Evolutionary conservation across 2,329 filamentous ascomycete species (phyloP).

Genomic region (Aspergillus sp.): DNA sequence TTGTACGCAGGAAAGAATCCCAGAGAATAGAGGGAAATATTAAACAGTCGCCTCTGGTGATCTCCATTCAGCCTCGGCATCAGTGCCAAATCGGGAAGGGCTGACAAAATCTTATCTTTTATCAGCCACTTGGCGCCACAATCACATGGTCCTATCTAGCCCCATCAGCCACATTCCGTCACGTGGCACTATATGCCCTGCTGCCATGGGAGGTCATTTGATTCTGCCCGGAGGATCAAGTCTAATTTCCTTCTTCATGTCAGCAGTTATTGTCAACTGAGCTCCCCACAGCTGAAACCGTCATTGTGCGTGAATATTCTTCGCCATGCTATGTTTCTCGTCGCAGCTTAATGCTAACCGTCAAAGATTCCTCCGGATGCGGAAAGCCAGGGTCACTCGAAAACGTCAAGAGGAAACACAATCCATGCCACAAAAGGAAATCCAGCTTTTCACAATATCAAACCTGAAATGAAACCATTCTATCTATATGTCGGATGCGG

Average conservation of each 20-base stretch:
- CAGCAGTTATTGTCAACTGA: neutral
- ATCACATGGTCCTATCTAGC: neutral
- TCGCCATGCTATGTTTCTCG: neutral
- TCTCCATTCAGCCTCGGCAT: slow-evolving; percentile 10
- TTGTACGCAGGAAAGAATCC: neutral
- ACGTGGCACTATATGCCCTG: neutral
- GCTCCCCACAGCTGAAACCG: neutral
- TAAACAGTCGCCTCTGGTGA: neutral
- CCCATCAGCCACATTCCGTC: neutral
- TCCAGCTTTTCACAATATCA: neutral
- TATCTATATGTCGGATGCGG: neutral
- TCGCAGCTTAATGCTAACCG: neutral
- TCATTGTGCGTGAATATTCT: neutral
- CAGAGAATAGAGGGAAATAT: neutral
- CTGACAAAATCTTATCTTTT: slow-evolving; percentile 5
- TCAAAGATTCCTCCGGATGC: slow-evolving; percentile 16
- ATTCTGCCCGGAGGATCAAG: neutral
- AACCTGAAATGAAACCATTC: neutral
- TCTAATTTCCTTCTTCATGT: neutral
- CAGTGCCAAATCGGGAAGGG: slow-evolving; percentile 2
- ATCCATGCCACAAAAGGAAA: neutral
- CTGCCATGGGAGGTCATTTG: neutral
- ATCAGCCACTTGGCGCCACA: neutral
- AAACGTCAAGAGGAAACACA: neutral
- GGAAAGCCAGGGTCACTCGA: slow-evolving; percentile 9